Base-by-base conservation (phyloP, 176 grass and related monocot genomes). In the Urochloa ruziziensis region DNA sequence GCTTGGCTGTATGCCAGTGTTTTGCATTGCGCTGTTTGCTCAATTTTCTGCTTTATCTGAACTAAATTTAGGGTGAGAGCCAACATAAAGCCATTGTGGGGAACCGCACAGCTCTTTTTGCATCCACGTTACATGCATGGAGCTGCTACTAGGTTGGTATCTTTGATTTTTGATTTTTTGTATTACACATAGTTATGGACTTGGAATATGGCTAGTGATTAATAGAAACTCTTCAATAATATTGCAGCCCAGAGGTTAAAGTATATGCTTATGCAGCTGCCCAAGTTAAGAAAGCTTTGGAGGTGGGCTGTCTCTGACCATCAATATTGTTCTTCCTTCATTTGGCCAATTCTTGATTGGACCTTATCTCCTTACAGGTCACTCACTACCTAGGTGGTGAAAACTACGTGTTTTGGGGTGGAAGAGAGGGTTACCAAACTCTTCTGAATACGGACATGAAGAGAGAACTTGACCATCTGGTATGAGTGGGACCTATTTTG, bases 391-490 rank as follows among this genome's bases (percentile, higher is more conserved):
- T 96, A 44, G 93, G 96, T 18, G 96, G 93, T 62, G 96, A 99
- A 90, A 99, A 99, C 79, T 96, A 98, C 79, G 91, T 99, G 59
- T 99, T 96, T 42, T 98, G 96, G 96, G 96, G 93, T 80, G 96
- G 96, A 34, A 88, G 93, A 78, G 96, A 99, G 80, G 93, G 93
- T 36, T 99, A 99, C 70, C 96, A 96, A 79, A 92, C 96, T 83
- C 93, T 99, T 89, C 79, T 96, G 56, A 99, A 99, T 60, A 99
- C 96, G 6, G 91, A 96, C 78, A 99, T 96, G 93, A 87, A 99
- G 87, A 96, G 80, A 85, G 96, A 96, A 81, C 93, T 96, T 83
- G 93, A 99, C 67, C 96, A 99, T 91, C 73, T 99, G 89, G 91
- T 95, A 92, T 71, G 82, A 63, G 15, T 25, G 36, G 34, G 0